Base-by-base conservation (phyloP, 192 early-diverging fungal species). In the Backusella circina region DNA sequence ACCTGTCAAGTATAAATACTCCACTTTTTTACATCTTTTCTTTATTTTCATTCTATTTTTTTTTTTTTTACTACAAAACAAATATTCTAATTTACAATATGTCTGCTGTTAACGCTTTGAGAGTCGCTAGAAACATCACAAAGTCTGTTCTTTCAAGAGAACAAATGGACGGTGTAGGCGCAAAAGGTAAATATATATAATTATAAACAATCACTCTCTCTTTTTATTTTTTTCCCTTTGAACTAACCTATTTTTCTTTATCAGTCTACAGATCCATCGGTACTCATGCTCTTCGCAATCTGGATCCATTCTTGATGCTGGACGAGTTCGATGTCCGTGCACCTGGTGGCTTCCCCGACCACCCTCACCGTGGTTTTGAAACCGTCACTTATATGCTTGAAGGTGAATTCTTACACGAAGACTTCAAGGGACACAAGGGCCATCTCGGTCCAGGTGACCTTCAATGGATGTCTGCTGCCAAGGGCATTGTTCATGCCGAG, bases 221-320 rank as follows among this genome's bases (percentile, higher is more conserved):
- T n/a, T n/a, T n/a, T n/a, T n/a, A n/a, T 54, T 13, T 33, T 30
- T 2, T 28, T 26, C 15, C 16, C 65, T 65, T n/a, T 16, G 41
- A 23, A 35, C 8, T 16, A 10, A 57, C 32, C 32, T 67, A 47
- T 33, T 65, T 16, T 13, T 32, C n/a, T n/a, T n/a, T n/a, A n/a
- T 32, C 84, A 35, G 95, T 98, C 18, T 91, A 92, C 38, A 88
- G 96, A 6, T 85, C 87, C 7, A 90, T 98, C 33, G 93, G 92
- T 18, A 89, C 86, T 0, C 83, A 76, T 54, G 71, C 83, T 9
- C 85, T 93, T 31, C 84, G 90, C 50, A 90, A 93, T 67, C 86
- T 95, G 44, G 96, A 98, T 76, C 96, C 96, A 5, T 97, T 98
- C 84, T 84, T 97, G 37, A 91, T 97, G 90, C 88, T 97, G 35